Base-by-base conservation (phyloP, 345 rosid species). In the Acer negundo region DNA sequence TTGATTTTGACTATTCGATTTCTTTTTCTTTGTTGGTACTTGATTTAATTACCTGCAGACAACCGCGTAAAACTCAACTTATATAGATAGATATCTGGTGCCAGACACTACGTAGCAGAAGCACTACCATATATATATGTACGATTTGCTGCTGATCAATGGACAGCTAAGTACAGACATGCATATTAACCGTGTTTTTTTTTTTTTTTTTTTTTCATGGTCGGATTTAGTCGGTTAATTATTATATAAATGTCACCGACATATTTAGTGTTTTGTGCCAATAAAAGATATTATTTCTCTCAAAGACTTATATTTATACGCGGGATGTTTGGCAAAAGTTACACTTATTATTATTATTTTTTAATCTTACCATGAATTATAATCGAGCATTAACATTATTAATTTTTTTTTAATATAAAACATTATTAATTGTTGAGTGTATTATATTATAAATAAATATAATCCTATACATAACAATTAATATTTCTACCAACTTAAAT, bases 231-330 rank as follows among this genome's bases (percentile, higher is more conserved):
- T 46, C 74, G 53, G 13, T 19, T 68, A 24, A 42, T 35, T 40
- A 3, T 59, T 40, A 3, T 59, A 62, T 17, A 46, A 62, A 70
- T 44, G 19, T 28, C 78, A 65, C 78, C 78, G 78, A 51, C 70
- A 51, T 9, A 3, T n/a, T 49, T 47, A 4, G 70, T 65, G 31
- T 64, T 65, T 13, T 49, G 77, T 63, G 77, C 70, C 62, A 7
- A 15, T 13, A 13, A 51, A 0, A 51, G 3, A 51, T 58, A 6
- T 13, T 51, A 51, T 51, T 51, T 51, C 46, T 42, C 10, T 42
- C 46, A 28, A 28, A 28, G 31, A 28, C 31, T 28, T 28, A 2
- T 31, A 31, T 31, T 31, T 4, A 28, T 7, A 28, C 42, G 35
- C n/a, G 42, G n/a, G 46, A 31, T 31, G 38, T 62, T 28, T 65